Evolutionary conservation across 495 filamentous ascomycete genomes (phyloP).

Genomic region (Elasticomyces elasticus): DNA sequence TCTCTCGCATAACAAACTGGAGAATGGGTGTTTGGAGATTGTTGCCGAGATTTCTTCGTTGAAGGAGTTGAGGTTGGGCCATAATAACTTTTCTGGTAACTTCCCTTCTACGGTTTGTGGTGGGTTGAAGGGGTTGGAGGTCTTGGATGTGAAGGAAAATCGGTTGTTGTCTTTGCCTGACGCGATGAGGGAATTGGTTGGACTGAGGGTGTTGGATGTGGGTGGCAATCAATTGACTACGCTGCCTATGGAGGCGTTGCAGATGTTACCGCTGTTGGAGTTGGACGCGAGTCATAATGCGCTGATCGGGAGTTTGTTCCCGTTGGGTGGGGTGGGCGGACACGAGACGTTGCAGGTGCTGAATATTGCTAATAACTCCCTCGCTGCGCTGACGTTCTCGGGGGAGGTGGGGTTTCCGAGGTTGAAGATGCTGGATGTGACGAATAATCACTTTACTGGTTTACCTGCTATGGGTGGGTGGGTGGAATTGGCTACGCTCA

Average conservation of each 20-base stretch:
- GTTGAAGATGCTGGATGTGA: conserved; percentile 63
- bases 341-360: conserved; percentile 58
- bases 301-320: conserved; percentile 61
- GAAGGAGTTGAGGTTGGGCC: conserved; percentile 69
- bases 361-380: conserved; percentile 65
- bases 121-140: conserved; percentile 57
- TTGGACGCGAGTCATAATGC: conserved; percentile 71
- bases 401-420: conserved; percentile 52
- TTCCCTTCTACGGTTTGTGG: conserved; percentile 44
- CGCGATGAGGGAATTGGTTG: conserved; percentile 50
- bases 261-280: conserved; percentile 59
- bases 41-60: conserved; percentile 60
- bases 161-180: conserved; percentile 64
- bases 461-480: conserved; percentile 65
- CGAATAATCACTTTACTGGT: conserved; percentile 60
- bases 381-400: conserved; percentile 46
- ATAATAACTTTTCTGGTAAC: conserved; percentile 61
- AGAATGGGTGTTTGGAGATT: conserved; percentile 57
- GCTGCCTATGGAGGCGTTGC: conserved; percentile 59
- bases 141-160: conserved; percentile 74
- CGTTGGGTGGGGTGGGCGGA: conserved; percentile 40
- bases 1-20: conserved; percentile 72
- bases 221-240: conserved; percentile 61
- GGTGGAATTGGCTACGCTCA: conserved; percentile 59
- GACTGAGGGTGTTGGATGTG: conserved; percentile 65